Evolutionary conservation across 306 rosid genomes (phyloP).

Genomic region (Prunus padus): DNA sequence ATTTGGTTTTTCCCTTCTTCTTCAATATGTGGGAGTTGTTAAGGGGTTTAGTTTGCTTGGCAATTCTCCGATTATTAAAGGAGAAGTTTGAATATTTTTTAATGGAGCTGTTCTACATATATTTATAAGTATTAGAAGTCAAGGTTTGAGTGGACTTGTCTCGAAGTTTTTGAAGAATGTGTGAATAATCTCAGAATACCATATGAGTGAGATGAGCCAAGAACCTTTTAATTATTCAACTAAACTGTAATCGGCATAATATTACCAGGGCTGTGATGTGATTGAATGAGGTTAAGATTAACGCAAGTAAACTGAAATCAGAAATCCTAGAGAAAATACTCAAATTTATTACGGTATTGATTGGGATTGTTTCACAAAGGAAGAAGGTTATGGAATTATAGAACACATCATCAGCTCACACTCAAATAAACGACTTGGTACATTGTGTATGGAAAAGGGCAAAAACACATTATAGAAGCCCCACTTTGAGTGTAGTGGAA

Average conservation of each 20-base stretch:
- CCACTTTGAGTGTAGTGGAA: neutral
- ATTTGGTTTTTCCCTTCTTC: neutral
- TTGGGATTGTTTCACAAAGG: no score
- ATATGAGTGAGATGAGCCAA: neutral
- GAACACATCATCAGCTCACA: neutral
- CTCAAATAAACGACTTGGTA: neutral
- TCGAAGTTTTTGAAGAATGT: neutral
- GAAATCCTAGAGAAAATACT: neutral
- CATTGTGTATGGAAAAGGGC: neutral
- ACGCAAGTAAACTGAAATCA: neutral
- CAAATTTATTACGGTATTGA: neutral
- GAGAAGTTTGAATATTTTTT: neutral
- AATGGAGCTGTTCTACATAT: neutral
- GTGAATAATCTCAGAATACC: neutral
- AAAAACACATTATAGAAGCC: neutral
- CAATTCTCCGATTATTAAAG: conserved; percentile 7
- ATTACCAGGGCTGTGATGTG: neutral
- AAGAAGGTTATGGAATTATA: neutral
- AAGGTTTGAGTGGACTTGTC: neutral
- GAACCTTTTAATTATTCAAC: neutral
- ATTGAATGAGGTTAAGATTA: no score
- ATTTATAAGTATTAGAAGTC: neutral
- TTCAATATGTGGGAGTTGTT: conserved; percentile 4
- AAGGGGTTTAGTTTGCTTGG: neutral
- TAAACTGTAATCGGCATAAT: neutral